phyloP scores from a whole-genome alignment of 1,284 basidiomycete species.

The Cutaneotrichosporon cyanovorans region DNA sequence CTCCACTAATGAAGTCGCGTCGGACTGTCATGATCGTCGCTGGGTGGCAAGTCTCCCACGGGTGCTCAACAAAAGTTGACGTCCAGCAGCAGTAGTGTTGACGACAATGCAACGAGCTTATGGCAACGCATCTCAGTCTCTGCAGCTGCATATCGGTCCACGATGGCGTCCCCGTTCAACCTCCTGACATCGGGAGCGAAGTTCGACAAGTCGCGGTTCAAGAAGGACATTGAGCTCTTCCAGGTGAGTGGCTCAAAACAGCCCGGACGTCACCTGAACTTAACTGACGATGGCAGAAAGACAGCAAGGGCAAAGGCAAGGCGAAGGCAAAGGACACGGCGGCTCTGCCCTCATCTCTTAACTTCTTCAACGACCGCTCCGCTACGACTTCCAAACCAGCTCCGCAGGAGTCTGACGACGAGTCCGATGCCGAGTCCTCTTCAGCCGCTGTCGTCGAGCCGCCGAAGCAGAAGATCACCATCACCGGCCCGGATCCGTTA shows the following conservation, averaged over 20 bases:
- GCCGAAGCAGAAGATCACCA: conserved; percentile 43
- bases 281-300: conserved; percentile 25
- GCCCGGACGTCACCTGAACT: neutral
- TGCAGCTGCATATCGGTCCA: neutral
- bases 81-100: neutral
- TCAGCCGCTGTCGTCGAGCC: conserved; percentile 24
- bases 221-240: conserved; percentile 66
- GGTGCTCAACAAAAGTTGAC: conserved; percentile 12
- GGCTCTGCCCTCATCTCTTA: conserved; percentile 63
- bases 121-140: too few relatives aligned
- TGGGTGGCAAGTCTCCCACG: conserved; percentile 13
- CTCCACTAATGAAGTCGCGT: too few relatives aligned
- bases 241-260: conserved; percentile 49
- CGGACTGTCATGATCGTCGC: neutral
- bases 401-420: conserved; percentile 20
- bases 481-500: conserved; percentile 39
- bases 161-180: conserved; percentile 56
- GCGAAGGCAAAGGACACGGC: conserved; percentile 10
- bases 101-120: neutral
- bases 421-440: conserved; percentile 14
- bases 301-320: conserved; percentile 44
- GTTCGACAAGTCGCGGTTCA: conserved; percentile 73
- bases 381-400: conserved; percentile 46
- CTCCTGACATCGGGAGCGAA: conserved; percentile 63
- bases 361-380: conserved; percentile 76